These are phyloP conservation scores for Grosmannia penicillata DNA, from an alignment of 2,329 filamentous ascomycete species.

Conservation along the genomic window DNA sequence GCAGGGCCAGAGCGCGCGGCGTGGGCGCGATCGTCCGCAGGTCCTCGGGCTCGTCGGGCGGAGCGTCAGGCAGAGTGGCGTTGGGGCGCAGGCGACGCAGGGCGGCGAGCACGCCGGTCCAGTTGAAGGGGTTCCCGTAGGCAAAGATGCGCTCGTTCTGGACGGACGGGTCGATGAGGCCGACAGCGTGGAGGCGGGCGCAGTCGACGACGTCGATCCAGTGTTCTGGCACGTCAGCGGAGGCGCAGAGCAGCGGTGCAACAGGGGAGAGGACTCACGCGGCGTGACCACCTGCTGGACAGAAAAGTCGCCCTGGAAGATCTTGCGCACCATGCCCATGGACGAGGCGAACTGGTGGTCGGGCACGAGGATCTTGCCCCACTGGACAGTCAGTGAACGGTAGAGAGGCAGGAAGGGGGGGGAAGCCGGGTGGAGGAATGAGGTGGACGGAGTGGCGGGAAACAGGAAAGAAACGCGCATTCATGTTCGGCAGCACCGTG, in stretches of 20 bases:
- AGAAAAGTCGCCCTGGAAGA: background rate
- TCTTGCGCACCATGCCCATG: slow-evolving; percentile 2
- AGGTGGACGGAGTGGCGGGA: background rate
- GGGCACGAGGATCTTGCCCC: slow-evolving; percentile 1
- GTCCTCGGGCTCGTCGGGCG: background rate
- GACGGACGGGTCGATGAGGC: slow-evolving; percentile 12
- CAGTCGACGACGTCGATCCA: slow-evolving; percentile 4
- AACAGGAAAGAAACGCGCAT: background rate
- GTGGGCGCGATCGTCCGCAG: background rate
- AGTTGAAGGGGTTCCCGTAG: slow-evolving; percentile 11
- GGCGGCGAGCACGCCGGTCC: slow-evolving; percentile 9
- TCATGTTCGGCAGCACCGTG: slow-evolving; percentile 3
- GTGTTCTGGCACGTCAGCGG: background rate
- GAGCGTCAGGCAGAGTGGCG: slow-evolving; percentile 5
- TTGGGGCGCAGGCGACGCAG: slow-evolving; percentile 10
- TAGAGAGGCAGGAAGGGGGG: too few species aligned
- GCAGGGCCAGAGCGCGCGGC: background rate
- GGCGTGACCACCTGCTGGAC: background rate
- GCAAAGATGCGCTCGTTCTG: slow-evolving; percentile 13
- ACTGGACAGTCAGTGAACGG: background rate
- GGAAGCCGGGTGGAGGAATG: too few species aligned
- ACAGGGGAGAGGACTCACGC: too few species aligned
- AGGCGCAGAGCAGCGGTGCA: too few species aligned
- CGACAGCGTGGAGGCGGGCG: slow-evolving; percentile 13
- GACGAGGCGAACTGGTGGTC: background rate